Percentiles rank a stretch among this genome's conserved stretches.
Conservation (phyloP, 768 basidiomycete species). For the Boletus sensibilis region DNA sequence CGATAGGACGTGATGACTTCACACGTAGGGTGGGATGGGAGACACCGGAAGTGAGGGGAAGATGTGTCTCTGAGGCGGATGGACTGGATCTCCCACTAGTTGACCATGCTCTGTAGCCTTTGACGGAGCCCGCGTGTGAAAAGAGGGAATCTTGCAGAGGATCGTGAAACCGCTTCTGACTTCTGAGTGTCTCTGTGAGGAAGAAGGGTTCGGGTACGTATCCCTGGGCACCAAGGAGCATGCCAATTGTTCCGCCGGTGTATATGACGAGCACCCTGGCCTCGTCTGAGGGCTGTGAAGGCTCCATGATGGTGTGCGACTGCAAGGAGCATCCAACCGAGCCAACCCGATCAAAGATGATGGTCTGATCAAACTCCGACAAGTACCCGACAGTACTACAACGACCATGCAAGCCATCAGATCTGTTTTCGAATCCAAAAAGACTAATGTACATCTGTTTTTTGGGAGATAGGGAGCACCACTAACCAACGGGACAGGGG, state of each 20-base stretch:
- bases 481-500: slow-evolving; percentile 25
- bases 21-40: slow-evolving; percentile 50
- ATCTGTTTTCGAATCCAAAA: slow-evolving; percentile 29
- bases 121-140: slow-evolving; percentile 74
- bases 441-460: slow-evolving; percentile 12
- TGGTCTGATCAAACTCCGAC: slow-evolving; percentile 6
- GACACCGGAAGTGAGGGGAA: slow-evolving; percentile 3
- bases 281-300: slow-evolving; percentile 55
- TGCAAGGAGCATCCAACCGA: neutral
- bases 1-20: slow-evolving; percentile 69
- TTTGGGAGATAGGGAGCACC: too few relatives aligned
- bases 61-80: slow-evolving; percentile 12
- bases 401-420: slow-evolving; percentile 30
- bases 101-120: slow-evolving; percentile 79
- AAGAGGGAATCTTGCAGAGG: slow-evolving; percentile 85
- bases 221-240: slow-evolving; percentile 74
- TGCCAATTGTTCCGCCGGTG: slow-evolving; percentile 89
- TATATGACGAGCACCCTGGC: slow-evolving; percentile 85
- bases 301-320: slow-evolving; percentile 42
- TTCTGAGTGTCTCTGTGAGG: slow-evolving; percentile 77
- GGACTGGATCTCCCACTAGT: slow-evolving; percentile 60
- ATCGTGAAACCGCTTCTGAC: slow-evolving; percentile 89
- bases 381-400: neutral
- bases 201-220: slow-evolving; percentile 88
- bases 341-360: neutral